Evolutionary conservation across 257 asterid species (phyloP).

Genomic region (Echites panduratus): DNA sequence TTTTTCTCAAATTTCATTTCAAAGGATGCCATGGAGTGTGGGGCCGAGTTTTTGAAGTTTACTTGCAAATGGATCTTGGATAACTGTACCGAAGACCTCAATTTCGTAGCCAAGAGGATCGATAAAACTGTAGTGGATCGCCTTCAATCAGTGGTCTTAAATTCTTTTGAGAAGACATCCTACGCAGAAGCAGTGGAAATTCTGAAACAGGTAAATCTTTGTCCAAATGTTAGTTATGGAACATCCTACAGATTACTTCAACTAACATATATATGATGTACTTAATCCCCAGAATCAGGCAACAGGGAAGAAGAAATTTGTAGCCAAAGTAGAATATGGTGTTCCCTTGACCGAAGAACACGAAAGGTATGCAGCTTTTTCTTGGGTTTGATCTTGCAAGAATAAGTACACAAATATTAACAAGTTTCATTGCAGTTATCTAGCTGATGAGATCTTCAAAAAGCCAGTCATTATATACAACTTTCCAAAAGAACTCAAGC

Average conservation of each 20-base stretch:
- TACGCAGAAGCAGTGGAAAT: slow-evolving; percentile 62
- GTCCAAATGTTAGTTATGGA: not conserved
- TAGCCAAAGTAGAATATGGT: slow-evolving; percentile 57
- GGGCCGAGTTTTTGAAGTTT: slow-evolving; percentile 63
- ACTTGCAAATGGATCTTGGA: slow-evolving; percentile 53
- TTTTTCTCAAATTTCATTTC: slow-evolving; percentile 17
- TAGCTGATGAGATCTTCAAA: slow-evolving; percentile 56
- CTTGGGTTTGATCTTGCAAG: not conserved
- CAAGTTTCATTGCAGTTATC: slow-evolving; percentile 36
- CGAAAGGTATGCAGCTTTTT: slow-evolving; percentile 40
- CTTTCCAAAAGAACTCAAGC: slow-evolving; percentile 58
- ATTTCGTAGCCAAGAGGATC: slow-evolving; percentile 52
- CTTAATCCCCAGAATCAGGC: slow-evolving; percentile 36
- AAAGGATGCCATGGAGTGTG: slow-evolving; percentile 82
- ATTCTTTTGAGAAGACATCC: slow-evolving; percentile 48
- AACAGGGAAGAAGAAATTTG: slow-evolving; percentile 32
- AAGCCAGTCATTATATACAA: slow-evolving; percentile 61
- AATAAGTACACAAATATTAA: not conserved
- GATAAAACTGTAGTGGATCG: slow-evolving; percentile 51
- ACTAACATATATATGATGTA: not conserved
- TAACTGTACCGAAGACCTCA: slow-evolving; percentile 59
- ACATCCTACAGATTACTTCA: no score
- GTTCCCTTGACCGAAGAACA: slow-evolving; percentile 68
- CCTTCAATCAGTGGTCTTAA: slow-evolving; percentile 32
- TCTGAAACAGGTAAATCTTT: slow-evolving; percentile 46